Conservation (phyloP, 192 early-diverging fungal genomes). For the Umbelopsis ramanniana region DNA sequence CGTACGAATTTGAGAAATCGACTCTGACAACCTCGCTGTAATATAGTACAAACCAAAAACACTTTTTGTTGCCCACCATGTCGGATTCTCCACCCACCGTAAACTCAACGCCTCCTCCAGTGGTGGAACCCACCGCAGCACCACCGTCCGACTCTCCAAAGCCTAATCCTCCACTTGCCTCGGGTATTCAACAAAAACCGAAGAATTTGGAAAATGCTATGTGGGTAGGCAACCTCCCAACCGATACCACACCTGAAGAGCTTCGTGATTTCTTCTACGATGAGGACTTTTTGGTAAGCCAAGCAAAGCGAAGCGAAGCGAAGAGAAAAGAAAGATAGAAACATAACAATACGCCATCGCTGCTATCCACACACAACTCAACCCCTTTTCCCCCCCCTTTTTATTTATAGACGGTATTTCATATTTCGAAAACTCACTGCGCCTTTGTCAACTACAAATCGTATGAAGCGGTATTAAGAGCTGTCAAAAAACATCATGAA, state of each 20-base stretch:
- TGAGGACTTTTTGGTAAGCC: constrained; percentile 43
- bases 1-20: too few relatives aligned
- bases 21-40: too few relatives aligned
- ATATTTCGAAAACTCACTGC: constrained; percentile 50
- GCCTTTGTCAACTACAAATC: constrained; percentile 57
- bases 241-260: constrained; percentile 47
- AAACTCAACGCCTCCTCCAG: neutral
- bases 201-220: constrained; percentile 55
- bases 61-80: neutral
- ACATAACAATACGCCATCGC: too few relatives aligned
- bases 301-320: too few relatives aligned
- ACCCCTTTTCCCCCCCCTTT: neutral
- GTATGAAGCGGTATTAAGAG: constrained; percentile 49
- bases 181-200: constrained; percentile 46
- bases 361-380: constrained; percentile 10
- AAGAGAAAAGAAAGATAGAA: neutral
- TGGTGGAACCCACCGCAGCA: too few relatives aligned
- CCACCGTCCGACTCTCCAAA: neutral
- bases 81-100: neutral
- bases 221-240: constrained; percentile 56
- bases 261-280: constrained; percentile 51
- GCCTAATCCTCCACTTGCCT: constrained; percentile 29
- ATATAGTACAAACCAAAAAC: too few relatives aligned
- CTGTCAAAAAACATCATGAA: constrained; percentile 49
- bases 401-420: constrained; percentile 49